phyloP scores from a whole-genome alignment of 2,329 filamentous ascomycete species.

The Esteya vermicola region DNA sequence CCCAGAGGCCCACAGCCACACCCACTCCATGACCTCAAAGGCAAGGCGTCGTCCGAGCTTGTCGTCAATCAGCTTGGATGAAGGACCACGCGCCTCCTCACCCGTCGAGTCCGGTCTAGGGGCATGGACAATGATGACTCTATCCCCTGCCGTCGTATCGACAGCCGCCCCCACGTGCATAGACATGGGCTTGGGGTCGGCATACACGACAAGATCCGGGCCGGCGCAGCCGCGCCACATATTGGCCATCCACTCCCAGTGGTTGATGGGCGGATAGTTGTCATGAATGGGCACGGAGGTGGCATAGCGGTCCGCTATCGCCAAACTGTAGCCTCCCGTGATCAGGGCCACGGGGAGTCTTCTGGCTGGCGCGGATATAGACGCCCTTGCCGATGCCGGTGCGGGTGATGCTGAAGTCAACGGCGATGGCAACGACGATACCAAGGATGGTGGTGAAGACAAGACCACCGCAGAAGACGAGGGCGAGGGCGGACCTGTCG shows the following conservation, averaged over 20 bases:
- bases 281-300: constrained; percentile 61
- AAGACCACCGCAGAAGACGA: background rate
- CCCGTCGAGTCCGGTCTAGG: too few species aligned
- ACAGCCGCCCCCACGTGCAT: constrained; percentile 17
- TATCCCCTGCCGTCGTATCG: constrained; percentile 24
- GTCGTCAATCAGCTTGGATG: constrained; percentile 42
- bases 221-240: constrained; percentile 80
- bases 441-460: background rate
- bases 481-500: background rate
- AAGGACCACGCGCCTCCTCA: too few species aligned
- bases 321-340: constrained; percentile 65
- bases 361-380: too few species aligned
- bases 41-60: constrained; percentile 59
- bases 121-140: constrained; percentile 40
- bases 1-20: constrained; percentile 25
- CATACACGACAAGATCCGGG: constrained; percentile 63
- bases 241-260: constrained; percentile 96
- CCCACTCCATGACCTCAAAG: constrained; percentile 82
- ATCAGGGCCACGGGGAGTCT: constrained; percentile 58
- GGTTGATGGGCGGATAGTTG: constrained; percentile 66
- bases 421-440: too few species aligned
- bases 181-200: constrained; percentile 23
- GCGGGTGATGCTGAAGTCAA: too few species aligned
- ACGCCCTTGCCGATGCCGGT: too few species aligned
- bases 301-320: constrained; percentile 62